Evolutionary conservation across 768 basidiomycete species (phyloP), one percentile per base, ranked within the genome.

Genomic region (Leccinum imitatum): DNA sequence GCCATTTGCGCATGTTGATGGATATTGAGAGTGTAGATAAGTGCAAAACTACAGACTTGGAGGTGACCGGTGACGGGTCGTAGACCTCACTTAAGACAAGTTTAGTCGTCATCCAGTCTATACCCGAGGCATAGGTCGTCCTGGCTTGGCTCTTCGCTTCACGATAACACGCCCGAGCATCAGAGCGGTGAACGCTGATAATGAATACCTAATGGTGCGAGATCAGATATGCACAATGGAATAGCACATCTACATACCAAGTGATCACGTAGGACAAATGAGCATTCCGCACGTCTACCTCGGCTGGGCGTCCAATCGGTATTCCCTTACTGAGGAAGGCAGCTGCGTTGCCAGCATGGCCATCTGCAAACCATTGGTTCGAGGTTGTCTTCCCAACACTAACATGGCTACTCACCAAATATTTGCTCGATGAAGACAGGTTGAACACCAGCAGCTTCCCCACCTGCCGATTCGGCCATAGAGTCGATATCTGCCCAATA

Each of bases 241-340:
- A 23, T 14, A 33, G 56, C 50, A 58, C 5, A 41, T 37, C 58
- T 37, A 69, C 81, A 37, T 70, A 95, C 97, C 97, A 99, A 11
- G 95, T 99, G 14, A 90, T 83, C 4, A 97, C 93, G 75, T 99
- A 99, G 11, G 93, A 95, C 7, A 92, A 80, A 76, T 99, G 97
- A 39, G 93, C 85, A 73, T 99, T 99, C 52, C 97, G 82, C 50
- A 99, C 77, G 67, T 98, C 93, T 25, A 98, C 86, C 2, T 84
- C 84, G 4, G 93, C 84, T 23, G 87, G 74, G 53, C 93, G 85
- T 46, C 96, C 97, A 50, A 98, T 77, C 3, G 97, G 97, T 50
- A 89, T 79, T 14, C 95, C 97, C 60, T 84, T 87, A 6, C 76
- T 72, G 17, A 92, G 67, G 58, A 79, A 78, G 27, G 78, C 72